A percentile compares a stretch with the other conserved stretches of the same genome.
Conservation (phyloP, 2,329 filamentous ascomycete species). For the Ascosphaera apis region DNA sequence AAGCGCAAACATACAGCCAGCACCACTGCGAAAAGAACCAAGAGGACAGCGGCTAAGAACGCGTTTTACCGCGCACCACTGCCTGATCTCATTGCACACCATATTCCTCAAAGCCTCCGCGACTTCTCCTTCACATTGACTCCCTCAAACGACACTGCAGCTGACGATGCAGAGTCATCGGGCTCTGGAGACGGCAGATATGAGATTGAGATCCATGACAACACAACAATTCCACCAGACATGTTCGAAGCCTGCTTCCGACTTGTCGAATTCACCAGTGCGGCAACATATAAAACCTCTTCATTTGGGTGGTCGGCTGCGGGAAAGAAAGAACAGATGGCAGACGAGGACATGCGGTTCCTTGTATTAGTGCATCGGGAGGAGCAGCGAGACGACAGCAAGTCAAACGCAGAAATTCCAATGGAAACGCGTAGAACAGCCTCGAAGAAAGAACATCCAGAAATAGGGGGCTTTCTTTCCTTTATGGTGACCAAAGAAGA, state of each 20-base stretch:
- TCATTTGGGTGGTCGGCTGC: slow-evolving; percentile 29
- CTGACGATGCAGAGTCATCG: slow-evolving; percentile 3
- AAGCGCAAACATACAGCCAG: too few species aligned
- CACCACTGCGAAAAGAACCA: too few species aligned
- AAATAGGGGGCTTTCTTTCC: slow-evolving; percentile 24
- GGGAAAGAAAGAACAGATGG: slow-evolving; percentile 35
- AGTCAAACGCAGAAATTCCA: background rate
- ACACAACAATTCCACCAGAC: slow-evolving; percentile 14
- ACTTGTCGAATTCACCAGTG: slow-evolving; percentile 32
- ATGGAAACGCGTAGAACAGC: background rate
- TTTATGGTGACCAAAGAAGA: slow-evolving; percentile 36
- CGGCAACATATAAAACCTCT: slow-evolving; percentile 27
- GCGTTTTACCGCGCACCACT: too few species aligned
- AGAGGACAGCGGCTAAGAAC: background rate
- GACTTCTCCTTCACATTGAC: slow-evolving; percentile 17
- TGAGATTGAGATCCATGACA: slow-evolving; percentile 13
- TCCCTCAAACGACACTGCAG: slow-evolving; percentile 7
- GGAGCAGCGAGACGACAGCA: too few species aligned
- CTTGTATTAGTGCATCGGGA: slow-evolving; percentile 21
- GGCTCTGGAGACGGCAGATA: slow-evolving; percentile 3
- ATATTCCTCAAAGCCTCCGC: slow-evolving; percentile 17
- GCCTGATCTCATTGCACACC: slow-evolving; percentile 15
- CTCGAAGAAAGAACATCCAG: background rate
- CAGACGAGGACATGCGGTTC: slow-evolving; percentile 34
- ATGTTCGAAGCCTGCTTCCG: slow-evolving; percentile 28